Base-by-base conservation (phyloP, 2,329 filamentous ascomycete species). In the Aureobasidium sp. region DNA sequence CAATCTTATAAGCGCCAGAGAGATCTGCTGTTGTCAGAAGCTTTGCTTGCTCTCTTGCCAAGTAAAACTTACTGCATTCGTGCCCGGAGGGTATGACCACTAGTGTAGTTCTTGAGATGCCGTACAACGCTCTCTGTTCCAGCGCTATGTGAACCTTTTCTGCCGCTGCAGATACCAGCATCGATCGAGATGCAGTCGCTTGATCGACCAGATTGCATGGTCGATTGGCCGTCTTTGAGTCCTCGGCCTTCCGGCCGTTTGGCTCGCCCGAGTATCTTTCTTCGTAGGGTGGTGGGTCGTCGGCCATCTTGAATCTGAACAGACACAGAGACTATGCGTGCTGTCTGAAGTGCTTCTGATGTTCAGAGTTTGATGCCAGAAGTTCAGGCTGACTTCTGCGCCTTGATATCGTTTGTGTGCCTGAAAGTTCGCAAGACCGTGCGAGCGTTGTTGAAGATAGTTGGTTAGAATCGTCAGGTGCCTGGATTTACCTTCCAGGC, bases 81-180 rank as follows among this genome's bases (percentile, higher is more conserved):
- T 73, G 69, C 55, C 70, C 70, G 27, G 69, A 70, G 6, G 71
- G 71, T 59, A 74, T 63, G 27, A 74, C 63, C 20, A 72, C 56
- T 41, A 74, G 45, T 1, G 58, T 70, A 14, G 67, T 68, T 37
- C 63, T 70, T 6, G 69, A 69, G 22, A 72, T 58, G 3, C 71
- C 72, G 42, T 63, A 62, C 44, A 63, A 60, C 20, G 70, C 71
- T 25, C 70, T 66, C 25, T 66, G 31, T 27, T 60, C 62, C 20
- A 63, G 41, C 27, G 11, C 22, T 11, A 27, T 63, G 22, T 29
- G 62, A 2, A 61, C 41, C 64, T 61, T 49, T 70, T 64, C 11
- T 66, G 66, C n/a, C 64, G 68, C 39, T 67, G 44, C 25, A 70
- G 69, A 68, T n/a, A 73, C 70, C 63, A 72, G 69, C 57, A 70